Evolutionary conservation across 2,329 filamentous ascomycete species (phyloP).

Genomic region (Exserohilum rostratum): DNA sequence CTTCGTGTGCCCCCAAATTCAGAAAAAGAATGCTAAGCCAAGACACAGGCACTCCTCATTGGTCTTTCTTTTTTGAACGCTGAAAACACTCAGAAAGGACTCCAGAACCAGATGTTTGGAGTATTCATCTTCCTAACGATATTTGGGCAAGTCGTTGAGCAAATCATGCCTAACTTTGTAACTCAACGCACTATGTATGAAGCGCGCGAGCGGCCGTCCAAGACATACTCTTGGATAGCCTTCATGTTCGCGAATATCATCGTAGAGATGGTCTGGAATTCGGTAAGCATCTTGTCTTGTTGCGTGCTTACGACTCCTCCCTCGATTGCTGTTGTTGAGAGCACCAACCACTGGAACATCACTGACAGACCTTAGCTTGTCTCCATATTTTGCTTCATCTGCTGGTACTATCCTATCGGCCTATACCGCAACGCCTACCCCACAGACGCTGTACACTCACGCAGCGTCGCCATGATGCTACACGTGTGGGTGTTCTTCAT

Average conservation of each 20-base stretch:
- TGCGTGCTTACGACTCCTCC: too few relatives aligned
- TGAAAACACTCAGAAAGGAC: conserved; percentile 32
- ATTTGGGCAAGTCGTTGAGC: conserved; percentile 43
- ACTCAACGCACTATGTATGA: conserved; percentile 55
- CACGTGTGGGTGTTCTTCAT: neutral
- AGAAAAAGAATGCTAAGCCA: too few relatives aligned
- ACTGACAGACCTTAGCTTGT: too few relatives aligned
- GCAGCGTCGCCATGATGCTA: neutral
- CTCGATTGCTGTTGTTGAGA: too few relatives aligned
- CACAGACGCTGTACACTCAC: neutral
- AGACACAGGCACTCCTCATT: too few relatives aligned
- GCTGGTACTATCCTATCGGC: conserved; percentile 65
- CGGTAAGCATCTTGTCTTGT: too few relatives aligned
- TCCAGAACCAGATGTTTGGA: conserved; percentile 51
- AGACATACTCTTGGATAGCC: conserved; percentile 72
- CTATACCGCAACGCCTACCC: conserved; percentile 18
- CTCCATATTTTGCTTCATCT: conserved; percentile 66
- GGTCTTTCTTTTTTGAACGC: conserved; percentile 26
- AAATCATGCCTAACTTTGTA: conserved; percentile 52
- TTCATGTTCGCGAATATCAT: conserved; percentile 72
- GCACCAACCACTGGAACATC: too few relatives aligned
- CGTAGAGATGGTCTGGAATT: conserved; percentile 70
- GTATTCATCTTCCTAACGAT: conserved; percentile 55
- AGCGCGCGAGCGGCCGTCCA: conserved; percentile 64
- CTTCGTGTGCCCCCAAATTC: too few relatives aligned